Percentiles rank a stretch among this genome's conserved stretches.
phyloP scores from a whole-genome alignment of 73 alveolate species.

The Uronychia binucleata region DNA sequence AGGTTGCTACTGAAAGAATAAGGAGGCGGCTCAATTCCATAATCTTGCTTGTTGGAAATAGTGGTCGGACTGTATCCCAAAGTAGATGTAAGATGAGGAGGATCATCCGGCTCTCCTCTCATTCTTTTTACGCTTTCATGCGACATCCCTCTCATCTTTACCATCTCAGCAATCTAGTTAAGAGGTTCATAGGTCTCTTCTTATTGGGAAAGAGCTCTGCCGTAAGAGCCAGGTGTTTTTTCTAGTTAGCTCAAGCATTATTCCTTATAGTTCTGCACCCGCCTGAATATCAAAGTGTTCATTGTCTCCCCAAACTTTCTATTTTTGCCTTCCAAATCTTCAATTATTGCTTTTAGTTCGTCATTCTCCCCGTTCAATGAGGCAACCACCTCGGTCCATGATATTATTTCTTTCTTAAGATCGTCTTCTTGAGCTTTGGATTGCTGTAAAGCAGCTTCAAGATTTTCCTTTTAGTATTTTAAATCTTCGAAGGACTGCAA shows the following conservation, averaged over 20 bases:
- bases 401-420: background rate
- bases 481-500: background rate
- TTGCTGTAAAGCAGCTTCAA: background rate
- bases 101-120: background rate
- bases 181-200: background rate
- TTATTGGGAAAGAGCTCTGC: background rate
- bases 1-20: background rate
- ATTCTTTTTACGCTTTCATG: background rate
- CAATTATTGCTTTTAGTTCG: background rate
- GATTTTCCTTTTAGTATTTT: background rate
- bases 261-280: background rate
- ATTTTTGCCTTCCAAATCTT: background rate
- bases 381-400: background rate
- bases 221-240: background rate
- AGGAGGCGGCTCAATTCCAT: background rate
- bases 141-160: background rate
- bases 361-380: background rate
- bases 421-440: background rate
- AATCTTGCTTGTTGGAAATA: background rate
- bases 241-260: background rate
- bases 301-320: background rate
- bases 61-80: background rate
- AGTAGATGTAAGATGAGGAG: background rate
- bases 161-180: background rate
- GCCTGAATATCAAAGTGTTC: background rate